Evolutionary conservation across 306 rosid genomes (phyloP).

Genomic region (Inga oerstediana): DNA sequence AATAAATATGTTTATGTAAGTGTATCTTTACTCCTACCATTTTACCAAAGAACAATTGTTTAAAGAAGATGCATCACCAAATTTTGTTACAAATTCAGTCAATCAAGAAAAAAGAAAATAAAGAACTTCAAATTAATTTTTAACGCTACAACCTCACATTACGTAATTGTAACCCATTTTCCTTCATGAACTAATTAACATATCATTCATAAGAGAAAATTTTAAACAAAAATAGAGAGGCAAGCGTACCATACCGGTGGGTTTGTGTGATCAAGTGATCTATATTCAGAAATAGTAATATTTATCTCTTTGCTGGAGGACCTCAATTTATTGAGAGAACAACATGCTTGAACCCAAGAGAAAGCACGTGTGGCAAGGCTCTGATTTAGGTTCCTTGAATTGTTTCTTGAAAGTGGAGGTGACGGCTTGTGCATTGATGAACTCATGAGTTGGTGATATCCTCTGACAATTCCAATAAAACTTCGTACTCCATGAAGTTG

Average conservation of each 20-base stretch:
- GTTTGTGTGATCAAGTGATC: too few relatives aligned
- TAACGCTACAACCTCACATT: neutral
- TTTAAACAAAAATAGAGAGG: neutral
- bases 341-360: neutral
- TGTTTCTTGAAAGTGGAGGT: neutral
- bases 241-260: neutral
- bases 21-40: too few relatives aligned
- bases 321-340: neutral
- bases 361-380: neutral
- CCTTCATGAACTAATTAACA: neutral
- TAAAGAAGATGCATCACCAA: too few relatives aligned
- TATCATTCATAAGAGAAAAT: neutral
- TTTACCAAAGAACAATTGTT: too few relatives aligned
- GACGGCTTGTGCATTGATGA: neutral
- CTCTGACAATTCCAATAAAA: neutral
- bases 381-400: neutral
- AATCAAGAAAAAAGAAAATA: too few relatives aligned
- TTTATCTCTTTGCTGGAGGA: neutral
- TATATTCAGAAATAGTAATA: too few relatives aligned
- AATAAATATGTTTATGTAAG: too few relatives aligned
- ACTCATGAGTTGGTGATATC: neutral
- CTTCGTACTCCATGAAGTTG: neutral
- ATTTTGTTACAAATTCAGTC: too few relatives aligned
- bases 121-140: too few relatives aligned
- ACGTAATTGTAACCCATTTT: neutral